Evolutionary conservation across 768 basidiomycete species (phyloP), one percentile per base, ranked within the genome.

Genomic region (Tephrocybe sp.): DNA sequence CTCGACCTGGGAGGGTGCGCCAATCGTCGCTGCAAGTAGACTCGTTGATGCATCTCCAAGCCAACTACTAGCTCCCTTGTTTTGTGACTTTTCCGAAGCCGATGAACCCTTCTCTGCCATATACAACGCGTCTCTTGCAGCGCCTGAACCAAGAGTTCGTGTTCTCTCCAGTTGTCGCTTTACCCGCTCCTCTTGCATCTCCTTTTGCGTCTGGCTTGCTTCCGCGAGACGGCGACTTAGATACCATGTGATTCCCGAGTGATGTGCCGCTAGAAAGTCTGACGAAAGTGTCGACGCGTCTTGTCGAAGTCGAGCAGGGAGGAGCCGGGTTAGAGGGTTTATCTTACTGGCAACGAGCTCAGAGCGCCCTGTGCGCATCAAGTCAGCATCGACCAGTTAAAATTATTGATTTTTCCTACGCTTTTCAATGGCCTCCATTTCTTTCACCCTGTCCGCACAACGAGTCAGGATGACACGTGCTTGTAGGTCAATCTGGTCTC

Each of bases 401-500:
- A 47, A 47, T 27, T 24, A 38, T 49, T 25, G 27, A 58, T 51
- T 13, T 51, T 50, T 53, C 60, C 64, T 71, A 98, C 96, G 82
- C 67, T 89, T 87, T 73, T 98, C 97, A 22, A 91, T 69, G 32
- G 76, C 74, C 64, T 98, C 97, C 80, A 99, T 83, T 65, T 87
- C 83, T 58, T 84, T 86, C 7, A 98, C 87, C 57, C 90, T 76
- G 55, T 95, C 89, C 26, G 91, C 83, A 70, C 93, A 97, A 45
- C 86, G 81, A 42, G 84, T 79, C 41, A 98, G 74, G 47, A 97
- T 87, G 59, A 92, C 79, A 56, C 89, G 86, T 26, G 92, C 88
- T 64, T 96, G 89, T 52, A 94, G 71, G 75, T 99, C 97, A 45
- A 99, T 90, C 70, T 97, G 92, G 69, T 98, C 95, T 53, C 95